phyloP scores from a whole-genome alignment of 768 basidiomycete genomes.

The Naganishia friedmannii region DNA sequence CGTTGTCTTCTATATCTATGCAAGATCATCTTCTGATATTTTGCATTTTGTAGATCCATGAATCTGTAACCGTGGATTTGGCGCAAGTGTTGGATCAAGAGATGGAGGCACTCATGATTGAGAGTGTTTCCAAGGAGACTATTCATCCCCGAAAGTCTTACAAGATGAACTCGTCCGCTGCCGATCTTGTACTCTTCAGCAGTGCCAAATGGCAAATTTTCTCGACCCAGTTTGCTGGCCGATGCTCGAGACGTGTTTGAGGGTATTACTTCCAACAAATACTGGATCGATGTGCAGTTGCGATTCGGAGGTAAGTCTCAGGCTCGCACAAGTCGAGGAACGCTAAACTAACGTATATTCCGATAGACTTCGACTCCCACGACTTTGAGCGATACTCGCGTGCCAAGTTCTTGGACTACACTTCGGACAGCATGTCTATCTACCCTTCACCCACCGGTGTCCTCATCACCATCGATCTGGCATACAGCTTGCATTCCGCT shows the following conservation, averaged over 20 bases:
- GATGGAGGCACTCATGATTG: constrained; percentile 93
- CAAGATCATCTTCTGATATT: not conserved
- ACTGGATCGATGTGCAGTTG: constrained; percentile 81
- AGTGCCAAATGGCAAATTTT: constrained; percentile 90
- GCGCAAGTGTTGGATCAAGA: constrained; percentile 82
- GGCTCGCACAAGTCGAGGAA: not conserved
- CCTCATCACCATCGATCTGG: constrained; percentile 97
- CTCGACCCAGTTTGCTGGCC: constrained; percentile 88
- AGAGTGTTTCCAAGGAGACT: constrained; percentile 99
- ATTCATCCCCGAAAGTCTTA: constrained; percentile 75
- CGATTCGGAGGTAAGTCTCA: constrained; percentile 39
- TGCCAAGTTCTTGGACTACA: constrained; percentile 97
- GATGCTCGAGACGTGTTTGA: constrained; percentile 95
- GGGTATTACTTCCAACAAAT: constrained; percentile 91
- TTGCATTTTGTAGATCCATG: constrained; percentile 61
- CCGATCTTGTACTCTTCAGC: constrained; percentile 95
- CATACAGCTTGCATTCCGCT: constrained; percentile 97
- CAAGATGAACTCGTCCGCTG: constrained; percentile 99
- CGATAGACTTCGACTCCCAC: constrained; percentile 97
- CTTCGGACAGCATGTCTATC: constrained; percentile 88
- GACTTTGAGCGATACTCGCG: constrained; percentile 98
- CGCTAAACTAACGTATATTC: constrained; percentile 32
- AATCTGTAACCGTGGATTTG: constrained; percentile 44
- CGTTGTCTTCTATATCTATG: too few species aligned
- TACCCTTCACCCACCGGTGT: constrained; percentile 98